phyloP scores from a whole-genome alignment of 441 rosid species.

The Gossypium schwendimanii region DNA sequence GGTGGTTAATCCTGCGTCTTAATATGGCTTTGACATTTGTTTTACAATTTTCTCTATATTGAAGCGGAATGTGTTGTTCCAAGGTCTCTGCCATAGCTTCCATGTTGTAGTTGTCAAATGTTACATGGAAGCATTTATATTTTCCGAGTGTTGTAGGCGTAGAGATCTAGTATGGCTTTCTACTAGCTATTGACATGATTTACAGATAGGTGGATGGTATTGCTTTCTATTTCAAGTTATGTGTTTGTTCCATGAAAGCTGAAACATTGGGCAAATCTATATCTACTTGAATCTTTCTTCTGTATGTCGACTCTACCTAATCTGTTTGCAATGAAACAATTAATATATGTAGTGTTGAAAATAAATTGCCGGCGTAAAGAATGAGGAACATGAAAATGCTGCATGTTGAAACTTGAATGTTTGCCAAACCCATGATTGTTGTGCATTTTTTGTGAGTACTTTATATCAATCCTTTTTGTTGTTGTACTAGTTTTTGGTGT shows the following conservation, averaged over 20 bases:
- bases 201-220: background rate
- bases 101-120: background rate
- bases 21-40: background rate
- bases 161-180: background rate
- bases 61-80: background rate
- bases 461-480: too few relatives aligned
- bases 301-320: background rate
- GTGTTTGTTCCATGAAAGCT: background rate
- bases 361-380: background rate
- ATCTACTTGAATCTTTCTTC: background rate
- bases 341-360: background rate
- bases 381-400: background rate
- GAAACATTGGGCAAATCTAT: background rate
- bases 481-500: too few relatives aligned
- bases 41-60: background rate
- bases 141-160: background rate
- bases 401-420: background rate
- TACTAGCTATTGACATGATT: background rate
- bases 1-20: background rate
- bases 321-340: background rate
- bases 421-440: background rate
- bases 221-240: background rate
- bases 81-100: background rate
- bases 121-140: background rate
- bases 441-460: background rate